phyloP scores from a whole-genome alignment of 163 green algal genomes.

The Smithsoniella earleae region DNA sequence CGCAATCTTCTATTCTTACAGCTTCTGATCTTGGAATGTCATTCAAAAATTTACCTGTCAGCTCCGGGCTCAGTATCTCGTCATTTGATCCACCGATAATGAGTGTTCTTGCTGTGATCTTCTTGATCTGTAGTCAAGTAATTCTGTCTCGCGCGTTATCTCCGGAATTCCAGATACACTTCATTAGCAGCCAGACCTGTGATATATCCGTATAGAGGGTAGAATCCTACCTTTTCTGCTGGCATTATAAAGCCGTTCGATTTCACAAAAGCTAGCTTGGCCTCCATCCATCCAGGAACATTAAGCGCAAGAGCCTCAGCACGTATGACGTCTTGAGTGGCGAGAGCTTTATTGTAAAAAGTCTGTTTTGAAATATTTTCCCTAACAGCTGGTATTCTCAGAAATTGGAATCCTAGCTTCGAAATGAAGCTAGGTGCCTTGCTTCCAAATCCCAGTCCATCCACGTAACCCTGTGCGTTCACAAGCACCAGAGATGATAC shows the following conservation, averaged over 20 bases:
- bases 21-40: slow-evolving; percentile 28
- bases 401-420: slow-evolving; percentile 31
- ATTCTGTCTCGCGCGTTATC: no score
- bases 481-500: slow-evolving; percentile 9
- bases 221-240: background rate
- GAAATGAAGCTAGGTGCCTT: background rate
- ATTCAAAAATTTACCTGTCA: slow-evolving; percentile 44
- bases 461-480: slow-evolving; percentile 9
- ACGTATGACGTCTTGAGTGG: slow-evolving; percentile 73
- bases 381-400: slow-evolving; percentile 32
- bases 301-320: slow-evolving; percentile 70
- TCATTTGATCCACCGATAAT: slow-evolving; percentile 82
- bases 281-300: slow-evolving; percentile 69
- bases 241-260: background rate
- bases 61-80: slow-evolving; percentile 63
- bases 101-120: slow-evolving; percentile 38
- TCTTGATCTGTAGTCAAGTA: background rate
- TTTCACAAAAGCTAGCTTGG: slow-evolving; percentile 83
- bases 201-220: background rate
- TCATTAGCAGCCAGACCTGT: background rate
- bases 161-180: slow-evolving; percentile 5
- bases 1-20: background rate
- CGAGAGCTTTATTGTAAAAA: slow-evolving; percentile 57
- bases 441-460: slow-evolving; percentile 14
- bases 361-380: no score